phyloP scores from a whole-genome alignment of 2,329 filamentous ascomycete species.

The Parascedosporium putredinis region DNA sequence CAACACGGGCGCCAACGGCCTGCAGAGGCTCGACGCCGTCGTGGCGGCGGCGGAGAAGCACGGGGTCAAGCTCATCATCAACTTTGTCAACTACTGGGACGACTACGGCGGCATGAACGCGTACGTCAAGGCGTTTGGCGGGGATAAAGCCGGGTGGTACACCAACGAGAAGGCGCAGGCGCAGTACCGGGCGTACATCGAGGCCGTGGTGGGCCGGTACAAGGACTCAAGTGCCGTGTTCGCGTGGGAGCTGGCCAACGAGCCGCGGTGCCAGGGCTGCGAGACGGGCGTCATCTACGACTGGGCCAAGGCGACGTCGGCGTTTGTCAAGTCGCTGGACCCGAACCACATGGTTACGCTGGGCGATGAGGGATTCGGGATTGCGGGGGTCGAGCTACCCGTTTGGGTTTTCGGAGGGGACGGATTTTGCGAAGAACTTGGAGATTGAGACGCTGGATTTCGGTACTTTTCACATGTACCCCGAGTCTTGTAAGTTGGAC shows the following conservation, averaged over 20 bases:
- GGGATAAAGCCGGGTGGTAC: constrained; percentile 44
- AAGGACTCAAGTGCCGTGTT: constrained; percentile 35
- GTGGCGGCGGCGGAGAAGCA: constrained; percentile 47
- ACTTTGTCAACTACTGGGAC: constrained; percentile 58
- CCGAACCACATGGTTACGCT: constrained; percentile 51
- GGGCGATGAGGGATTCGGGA: constrained; percentile 44
- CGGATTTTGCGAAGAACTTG: constrained; percentile 40
- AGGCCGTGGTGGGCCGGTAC: constrained; percentile 38
- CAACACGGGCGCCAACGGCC: constrained; percentile 50
- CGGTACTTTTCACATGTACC: constrained; percentile 22
- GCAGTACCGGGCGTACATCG: constrained; percentile 44
- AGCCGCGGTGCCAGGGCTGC: constrained; percentile 52
- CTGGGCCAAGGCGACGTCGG: constrained; percentile 48
- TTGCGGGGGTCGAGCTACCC: constrained; percentile 40
- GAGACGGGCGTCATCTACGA: constrained; percentile 43
- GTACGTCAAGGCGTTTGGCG: constrained; percentile 49
- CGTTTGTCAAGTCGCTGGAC: constrained; percentile 56
- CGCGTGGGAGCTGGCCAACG: constrained; percentile 45
- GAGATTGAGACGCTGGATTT: constrained; percentile 42
- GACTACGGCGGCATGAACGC: constrained; percentile 57
- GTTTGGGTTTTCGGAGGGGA: constrained; percentile 37
- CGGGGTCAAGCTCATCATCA: constrained; percentile 53
- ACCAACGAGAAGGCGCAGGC: constrained; percentile 39
- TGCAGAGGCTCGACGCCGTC: constrained; percentile 52
- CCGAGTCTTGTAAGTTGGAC: constrained; percentile 19